phyloP scores from a whole-genome alignment of 78 protist species.

The Dictyostelium brefeldianum region DNA sequence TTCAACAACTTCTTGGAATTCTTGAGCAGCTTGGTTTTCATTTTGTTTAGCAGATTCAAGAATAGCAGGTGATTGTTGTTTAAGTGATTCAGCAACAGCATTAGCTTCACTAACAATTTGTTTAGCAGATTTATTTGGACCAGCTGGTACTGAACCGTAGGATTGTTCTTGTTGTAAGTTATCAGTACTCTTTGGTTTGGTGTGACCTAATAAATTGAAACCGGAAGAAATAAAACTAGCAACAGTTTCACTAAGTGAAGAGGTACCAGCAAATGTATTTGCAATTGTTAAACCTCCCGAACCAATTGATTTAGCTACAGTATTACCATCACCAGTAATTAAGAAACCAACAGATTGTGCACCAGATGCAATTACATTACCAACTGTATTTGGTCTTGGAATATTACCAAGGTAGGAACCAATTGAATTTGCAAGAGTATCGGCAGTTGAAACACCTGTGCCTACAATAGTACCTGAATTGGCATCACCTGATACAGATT shows the following conservation, averaged over 20 bases:
- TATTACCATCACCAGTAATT: conserved; percentile 37
- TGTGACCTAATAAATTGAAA: conserved; percentile 4
- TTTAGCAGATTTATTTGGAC: not conserved
- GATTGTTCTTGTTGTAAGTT: not conserved
- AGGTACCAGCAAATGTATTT: not conserved
- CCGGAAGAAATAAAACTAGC: not conserved
- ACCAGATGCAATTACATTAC: conserved; percentile 20
- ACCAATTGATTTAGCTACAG: not conserved
- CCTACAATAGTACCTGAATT: conserved; percentile 32
- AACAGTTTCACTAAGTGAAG: not conserved
- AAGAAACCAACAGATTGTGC: conserved; percentile 27
- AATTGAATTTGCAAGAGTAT: conserved; percentile 21
- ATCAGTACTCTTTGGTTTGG: not conserved
- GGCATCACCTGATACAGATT: conserved; percentile 32
- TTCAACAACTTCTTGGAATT: not conserved
- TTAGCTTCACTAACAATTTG: too few species aligned
- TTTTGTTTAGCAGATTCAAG: not conserved
- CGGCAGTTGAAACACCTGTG: conserved; percentile 25
- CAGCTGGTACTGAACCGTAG: not conserved
- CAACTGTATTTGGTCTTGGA: conserved; percentile 11
- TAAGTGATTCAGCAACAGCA: not conserved
- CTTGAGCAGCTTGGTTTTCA: not conserved
- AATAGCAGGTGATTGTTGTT: conserved; percentile 11
- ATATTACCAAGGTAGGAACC: conserved; percentile 24
- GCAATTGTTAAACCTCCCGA: not conserved